A percentile compares a stretch with the other conserved stretches of the same genome.
These are phyloP conservation scores for Termitomyces sp. DNA, from an alignment of 768 basidiomycete species.

Conservation along the genomic window DNA sequence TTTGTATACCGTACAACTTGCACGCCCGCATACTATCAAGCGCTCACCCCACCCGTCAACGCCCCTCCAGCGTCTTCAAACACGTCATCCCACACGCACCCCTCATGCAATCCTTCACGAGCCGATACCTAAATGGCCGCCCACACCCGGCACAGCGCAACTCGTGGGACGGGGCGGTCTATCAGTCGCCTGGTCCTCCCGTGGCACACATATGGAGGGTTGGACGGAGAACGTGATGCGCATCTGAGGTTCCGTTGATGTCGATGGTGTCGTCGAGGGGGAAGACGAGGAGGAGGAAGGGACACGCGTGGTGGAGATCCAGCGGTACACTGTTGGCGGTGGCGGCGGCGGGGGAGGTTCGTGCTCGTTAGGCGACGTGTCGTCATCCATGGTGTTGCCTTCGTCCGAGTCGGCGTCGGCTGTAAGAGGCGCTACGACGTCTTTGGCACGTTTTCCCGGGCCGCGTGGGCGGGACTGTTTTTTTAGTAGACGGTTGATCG, in stretches of 20 bases:
- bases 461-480: slow-evolving; percentile 69
- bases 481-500: slow-evolving; percentile 84
- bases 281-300: background rate
- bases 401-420: slow-evolving; percentile 28
- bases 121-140: slow-evolving; percentile 54
- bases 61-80: slow-evolving; percentile 47
- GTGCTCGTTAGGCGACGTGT: background rate
- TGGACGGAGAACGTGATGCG: slow-evolving; percentile 53
- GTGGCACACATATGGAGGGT: slow-evolving; percentile 2
- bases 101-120: slow-evolving; percentile 55
- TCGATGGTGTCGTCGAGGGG: background rate
- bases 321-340: slow-evolving; percentile 57
- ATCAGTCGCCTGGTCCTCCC: background rate
- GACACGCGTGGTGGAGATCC: slow-evolving; percentile 55
- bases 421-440: slow-evolving; percentile 16
- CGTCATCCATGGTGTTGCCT: slow-evolving; percentile 22
- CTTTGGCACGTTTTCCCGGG: slow-evolving; percentile 34
- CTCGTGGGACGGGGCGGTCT: slow-evolving; percentile 13
- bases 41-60: background rate
- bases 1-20: too few relatives aligned
- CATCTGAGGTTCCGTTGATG: slow-evolving; percentile 21
- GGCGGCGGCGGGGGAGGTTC: background rate
- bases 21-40: background rate
- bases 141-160: slow-evolving; percentile 60
- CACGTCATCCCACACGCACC: slow-evolving; percentile 68